These are phyloP conservation scores for Mycena albidolilacea DNA, from an alignment of 768 basidiomycete species.

Conservation along the genomic window DNA sequence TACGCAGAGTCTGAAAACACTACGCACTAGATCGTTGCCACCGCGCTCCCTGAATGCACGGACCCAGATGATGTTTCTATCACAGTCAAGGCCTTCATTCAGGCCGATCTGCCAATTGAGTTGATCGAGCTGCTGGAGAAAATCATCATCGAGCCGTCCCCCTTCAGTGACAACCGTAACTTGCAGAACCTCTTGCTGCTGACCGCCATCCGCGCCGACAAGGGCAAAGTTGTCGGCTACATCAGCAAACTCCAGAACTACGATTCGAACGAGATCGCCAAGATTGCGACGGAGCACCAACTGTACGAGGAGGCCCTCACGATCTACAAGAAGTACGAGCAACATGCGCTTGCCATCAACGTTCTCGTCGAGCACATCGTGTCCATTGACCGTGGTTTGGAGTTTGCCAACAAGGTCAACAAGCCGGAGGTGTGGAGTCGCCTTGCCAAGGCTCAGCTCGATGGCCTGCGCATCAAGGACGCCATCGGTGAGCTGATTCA, in stretches of 20 bases:
- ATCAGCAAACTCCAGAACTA: conserved; percentile 98
- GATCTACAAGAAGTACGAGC: conserved; percentile 97
- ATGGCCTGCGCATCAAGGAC: conserved; percentile 98
- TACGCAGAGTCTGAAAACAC: conserved; percentile 13
- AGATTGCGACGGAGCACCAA: conserved; percentile 96
- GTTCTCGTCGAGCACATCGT: conserved; percentile 99
- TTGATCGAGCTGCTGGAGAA: conserved; percentile 98
- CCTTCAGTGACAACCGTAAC: conserved; percentile 98
- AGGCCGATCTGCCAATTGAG: conserved; percentile 96
- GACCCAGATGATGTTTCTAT: conserved; percentile 99
- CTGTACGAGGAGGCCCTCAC: conserved; percentile 96
- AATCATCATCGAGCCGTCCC: conserved; percentile 96
- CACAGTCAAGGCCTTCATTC: conserved; percentile 98
- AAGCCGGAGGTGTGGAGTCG: conserved; percentile 97
- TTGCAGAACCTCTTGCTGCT: conserved; percentile 95
- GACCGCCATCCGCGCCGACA: conserved; percentile 97
- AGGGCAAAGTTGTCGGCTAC: conserved; percentile 97
- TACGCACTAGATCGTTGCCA: conserved; percentile 82
- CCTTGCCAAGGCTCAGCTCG: conserved; percentile 98
- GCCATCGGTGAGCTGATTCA: conserved; percentile 81
- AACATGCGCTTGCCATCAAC: conserved; percentile 96
- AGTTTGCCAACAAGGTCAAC: conserved; percentile 97
- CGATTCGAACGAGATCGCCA: conserved; percentile 94
- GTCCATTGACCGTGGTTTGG: conserved; percentile 95
- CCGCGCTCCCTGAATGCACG: conserved; percentile 96